A percentile compares a stretch with the other conserved stretches of the same genome.
These are phyloP conservation scores for Pichia membranifaciens DNA, from an alignment of 805 yeast species.

Conservation along the genomic window DNA sequence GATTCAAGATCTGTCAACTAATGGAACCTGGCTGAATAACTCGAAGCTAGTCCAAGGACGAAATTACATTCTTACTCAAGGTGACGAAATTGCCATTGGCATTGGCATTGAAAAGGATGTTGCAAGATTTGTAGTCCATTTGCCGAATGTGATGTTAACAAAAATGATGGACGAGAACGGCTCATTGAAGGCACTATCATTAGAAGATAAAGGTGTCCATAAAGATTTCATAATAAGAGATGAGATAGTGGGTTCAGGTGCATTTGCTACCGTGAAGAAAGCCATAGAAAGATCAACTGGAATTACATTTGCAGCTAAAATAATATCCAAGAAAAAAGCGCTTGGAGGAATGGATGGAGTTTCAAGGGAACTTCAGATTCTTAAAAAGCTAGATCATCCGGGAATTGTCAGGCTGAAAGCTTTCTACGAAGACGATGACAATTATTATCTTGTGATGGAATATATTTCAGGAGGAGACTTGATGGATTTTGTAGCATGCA, in stretches of 20 bases:
- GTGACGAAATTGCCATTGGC: slow-evolving; percentile 91
- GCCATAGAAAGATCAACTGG: slow-evolving; percentile 86
- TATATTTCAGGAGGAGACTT: slow-evolving; percentile 94
- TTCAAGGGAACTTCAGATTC: slow-evolving; percentile 75
- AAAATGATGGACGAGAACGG: neutral
- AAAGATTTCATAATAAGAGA: slow-evolving; percentile 66
- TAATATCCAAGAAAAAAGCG: slow-evolving; percentile 76
- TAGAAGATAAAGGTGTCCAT: slow-evolving; percentile 24
- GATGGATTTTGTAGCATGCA: slow-evolving; percentile 93
- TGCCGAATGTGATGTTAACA: slow-evolving; percentile 28
- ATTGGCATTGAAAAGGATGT: slow-evolving; percentile 74
- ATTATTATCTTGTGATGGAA: slow-evolving; percentile 89
- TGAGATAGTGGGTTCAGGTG: slow-evolving; percentile 95
- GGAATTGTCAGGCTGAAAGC: slow-evolving; percentile 79
- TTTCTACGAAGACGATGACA: slow-evolving; percentile 75
- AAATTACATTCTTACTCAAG: slow-evolving; percentile 78
- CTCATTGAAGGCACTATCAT: neutral
- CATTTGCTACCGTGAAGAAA: slow-evolving; percentile 91
- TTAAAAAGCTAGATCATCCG: slow-evolving; percentile 74
- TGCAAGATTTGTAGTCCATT: slow-evolving; percentile 45
- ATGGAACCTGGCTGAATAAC: slow-evolving; percentile 86
- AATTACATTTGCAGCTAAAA: slow-evolving; percentile 82
- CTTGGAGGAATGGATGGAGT: slow-evolving; percentile 76
- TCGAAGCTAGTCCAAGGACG: slow-evolving; percentile 66
- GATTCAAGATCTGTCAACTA: slow-evolving; percentile 77